Evolutionary conservation across 495 filamentous ascomycete species (phyloP).

Genomic region (Filosporella fistucella): DNA sequence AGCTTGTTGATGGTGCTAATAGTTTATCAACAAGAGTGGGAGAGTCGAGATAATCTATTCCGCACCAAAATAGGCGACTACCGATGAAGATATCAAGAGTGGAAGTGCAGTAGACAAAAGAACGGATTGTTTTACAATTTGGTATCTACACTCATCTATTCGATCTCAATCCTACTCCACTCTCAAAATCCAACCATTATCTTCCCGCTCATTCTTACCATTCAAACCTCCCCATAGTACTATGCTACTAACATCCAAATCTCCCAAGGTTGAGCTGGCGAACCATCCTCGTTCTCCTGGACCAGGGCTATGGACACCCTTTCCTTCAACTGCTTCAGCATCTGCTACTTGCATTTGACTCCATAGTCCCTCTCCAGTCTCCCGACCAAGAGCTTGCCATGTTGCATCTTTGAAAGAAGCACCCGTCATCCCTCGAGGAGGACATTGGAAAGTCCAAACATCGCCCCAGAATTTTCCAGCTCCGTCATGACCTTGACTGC

Average conservation of each 20-base stretch:
- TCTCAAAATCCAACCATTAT: slow-evolving; percentile 52
- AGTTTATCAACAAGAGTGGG: slow-evolving; percentile 8
- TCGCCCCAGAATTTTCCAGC: slow-evolving; percentile 67
- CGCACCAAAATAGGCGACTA: slow-evolving; percentile 8
- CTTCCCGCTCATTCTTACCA: slow-evolving; percentile 35
- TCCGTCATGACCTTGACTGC: slow-evolving; percentile 55
- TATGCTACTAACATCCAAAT: slow-evolving; percentile 44
- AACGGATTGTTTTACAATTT: too few species aligned
- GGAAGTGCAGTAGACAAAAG: too few species aligned
- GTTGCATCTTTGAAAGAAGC: slow-evolving; percentile 49
- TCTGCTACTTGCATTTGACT: slow-evolving; percentile 36
- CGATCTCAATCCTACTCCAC: too few species aligned
- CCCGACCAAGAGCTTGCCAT: slow-evolving; percentile 46
- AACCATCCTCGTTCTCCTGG: slow-evolving; percentile 43
- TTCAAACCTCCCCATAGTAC: slow-evolving; percentile 48
- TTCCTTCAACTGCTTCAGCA: slow-evolving; percentile 31
- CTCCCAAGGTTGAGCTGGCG: slow-evolving; percentile 40
- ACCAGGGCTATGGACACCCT: slow-evolving; percentile 23
- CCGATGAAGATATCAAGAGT: slow-evolving; percentile 1
- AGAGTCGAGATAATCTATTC: neutral
- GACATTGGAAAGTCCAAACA: slow-evolving; percentile 70
- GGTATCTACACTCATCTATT: too few species aligned
- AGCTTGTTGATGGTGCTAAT: slow-evolving; percentile 6
- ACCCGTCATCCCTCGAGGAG: slow-evolving; percentile 40
- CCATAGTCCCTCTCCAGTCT: slow-evolving; percentile 50